phyloP scores from a whole-genome alignment of 495 filamentous ascomycete species.

The Amphirosellinia nigrospora region DNA sequence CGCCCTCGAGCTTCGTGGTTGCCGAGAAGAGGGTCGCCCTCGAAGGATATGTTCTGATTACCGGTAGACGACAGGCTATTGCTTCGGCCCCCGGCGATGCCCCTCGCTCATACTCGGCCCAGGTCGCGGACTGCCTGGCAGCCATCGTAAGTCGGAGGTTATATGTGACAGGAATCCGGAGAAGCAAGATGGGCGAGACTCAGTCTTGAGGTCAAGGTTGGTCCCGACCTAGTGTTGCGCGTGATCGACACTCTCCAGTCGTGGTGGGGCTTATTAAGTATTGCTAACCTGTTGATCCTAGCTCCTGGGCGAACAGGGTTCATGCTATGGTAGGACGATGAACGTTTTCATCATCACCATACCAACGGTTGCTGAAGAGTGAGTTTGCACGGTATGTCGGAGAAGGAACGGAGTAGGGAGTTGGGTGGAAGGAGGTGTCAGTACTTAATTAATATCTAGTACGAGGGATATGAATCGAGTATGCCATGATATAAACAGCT shows the following conservation, averaged over 20 bases:
- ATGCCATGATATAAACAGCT: not conserved
- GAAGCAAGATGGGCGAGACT: not conserved
- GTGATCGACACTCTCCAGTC: not conserved
- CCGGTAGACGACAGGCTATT: constrained; percentile 45
- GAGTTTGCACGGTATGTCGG: not conserved
- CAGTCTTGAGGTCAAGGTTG: not conserved
- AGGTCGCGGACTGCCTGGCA: constrained; percentile 55
- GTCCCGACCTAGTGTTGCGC: not conserved
- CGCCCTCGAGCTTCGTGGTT: constrained; percentile 37
- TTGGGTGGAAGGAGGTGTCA: not conserved
- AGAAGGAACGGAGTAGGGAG: not conserved
- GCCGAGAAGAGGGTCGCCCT: constrained; percentile 49
- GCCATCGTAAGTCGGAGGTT: constrained; percentile 25
- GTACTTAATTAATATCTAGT: not conserved
- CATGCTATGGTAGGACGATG: not conserved
- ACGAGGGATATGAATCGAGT: not conserved
- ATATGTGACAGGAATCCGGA: not conserved
- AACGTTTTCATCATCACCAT: not conserved
- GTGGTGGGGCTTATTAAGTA: constrained; percentile 3
- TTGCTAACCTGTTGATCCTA: not conserved
- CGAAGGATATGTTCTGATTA: constrained; percentile 44
- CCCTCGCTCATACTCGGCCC: constrained; percentile 56
- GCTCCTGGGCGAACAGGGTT: constrained; percentile 3
- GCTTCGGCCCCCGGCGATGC: constrained; percentile 39
- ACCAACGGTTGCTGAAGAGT: not conserved